Percentiles rank a stretch among this genome's conserved stretches.
phyloP scores from a whole-genome alignment of 345 rosid species.

The Linum tenue region DNA sequence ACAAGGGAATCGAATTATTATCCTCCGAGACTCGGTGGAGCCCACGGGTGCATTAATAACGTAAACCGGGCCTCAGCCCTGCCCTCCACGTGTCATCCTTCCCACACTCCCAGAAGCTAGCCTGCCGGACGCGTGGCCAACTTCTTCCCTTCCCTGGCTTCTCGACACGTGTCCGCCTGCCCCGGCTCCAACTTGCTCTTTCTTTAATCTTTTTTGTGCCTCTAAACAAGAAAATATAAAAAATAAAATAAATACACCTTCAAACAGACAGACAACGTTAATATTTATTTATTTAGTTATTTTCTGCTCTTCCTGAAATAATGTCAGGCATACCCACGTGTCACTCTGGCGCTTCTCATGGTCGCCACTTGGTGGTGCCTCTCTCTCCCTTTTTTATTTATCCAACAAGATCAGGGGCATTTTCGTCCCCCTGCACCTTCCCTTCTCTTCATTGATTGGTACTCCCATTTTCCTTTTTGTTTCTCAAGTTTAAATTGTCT shows the following conservation, averaged over 20 bases:
- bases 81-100: constrained; percentile 25
- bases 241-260: background rate
- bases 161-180: constrained; percentile 28
- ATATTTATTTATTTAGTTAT: background rate
- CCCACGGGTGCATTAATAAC: too few relatives aligned
- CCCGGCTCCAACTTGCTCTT: constrained; percentile 12
- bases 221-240: constrained; percentile 5
- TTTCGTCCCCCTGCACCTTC: constrained; percentile 22
- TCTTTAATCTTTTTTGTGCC: constrained; percentile 16
- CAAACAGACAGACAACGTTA: background rate
- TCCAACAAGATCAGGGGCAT: constrained; percentile 11
- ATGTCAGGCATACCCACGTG: constrained; percentile 53
- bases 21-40: too few relatives aligned
- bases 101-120: constrained; percentile 5
- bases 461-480: too few relatives aligned
- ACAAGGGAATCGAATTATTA: too few relatives aligned
- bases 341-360: constrained; percentile 32
- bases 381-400: constrained; percentile 15
- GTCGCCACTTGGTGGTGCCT: constrained; percentile 56
- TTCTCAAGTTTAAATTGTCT: too few relatives aligned
- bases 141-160: background rate
- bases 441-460: too few relatives aligned
- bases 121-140: constrained; percentile 24
- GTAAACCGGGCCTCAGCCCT: too few relatives aligned
- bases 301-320: background rate